These are phyloP conservation scores for Ocimum tenuiflorum DNA, from an alignment of 257 asterid genomes.

Conservation along the genomic window DNA sequence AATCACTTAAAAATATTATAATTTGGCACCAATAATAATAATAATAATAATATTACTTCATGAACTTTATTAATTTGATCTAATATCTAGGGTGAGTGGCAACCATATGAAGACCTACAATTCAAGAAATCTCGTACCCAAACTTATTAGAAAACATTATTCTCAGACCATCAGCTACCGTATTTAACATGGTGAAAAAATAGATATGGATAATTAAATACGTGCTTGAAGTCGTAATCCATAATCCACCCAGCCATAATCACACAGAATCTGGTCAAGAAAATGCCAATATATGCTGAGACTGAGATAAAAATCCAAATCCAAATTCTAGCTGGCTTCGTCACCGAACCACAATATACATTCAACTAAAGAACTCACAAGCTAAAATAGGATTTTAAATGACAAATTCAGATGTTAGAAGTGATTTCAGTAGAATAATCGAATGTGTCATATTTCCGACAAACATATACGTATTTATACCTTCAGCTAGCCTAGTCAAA, in stretches of 20 bases:
- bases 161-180: not conserved
- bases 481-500: no score
- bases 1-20: not conserved
- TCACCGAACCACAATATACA: not conserved
- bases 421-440: no score
- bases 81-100: not conserved
- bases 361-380: not conserved
- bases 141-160: not conserved
- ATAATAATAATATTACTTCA: not conserved
- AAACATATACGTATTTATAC: no score
- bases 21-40: not conserved
- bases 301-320: not conserved
- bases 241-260: slow-evolving; percentile 5
- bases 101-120: not conserved
- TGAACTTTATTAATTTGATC: not conserved
- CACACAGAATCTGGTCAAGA: not conserved
- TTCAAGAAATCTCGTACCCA: not conserved
- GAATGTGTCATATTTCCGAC: no score
- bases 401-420: not conserved
- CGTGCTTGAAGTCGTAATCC: no score
- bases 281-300: slow-evolving; percentile 1
- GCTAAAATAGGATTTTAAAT: not conserved
- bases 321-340: not conserved
- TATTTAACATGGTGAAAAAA: no score
- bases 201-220: no score